These are phyloP conservation scores for Luzula sylvatica DNA, from an alignment of 176 grass and related monocot genomes.

Conservation along the genomic window DNA sequence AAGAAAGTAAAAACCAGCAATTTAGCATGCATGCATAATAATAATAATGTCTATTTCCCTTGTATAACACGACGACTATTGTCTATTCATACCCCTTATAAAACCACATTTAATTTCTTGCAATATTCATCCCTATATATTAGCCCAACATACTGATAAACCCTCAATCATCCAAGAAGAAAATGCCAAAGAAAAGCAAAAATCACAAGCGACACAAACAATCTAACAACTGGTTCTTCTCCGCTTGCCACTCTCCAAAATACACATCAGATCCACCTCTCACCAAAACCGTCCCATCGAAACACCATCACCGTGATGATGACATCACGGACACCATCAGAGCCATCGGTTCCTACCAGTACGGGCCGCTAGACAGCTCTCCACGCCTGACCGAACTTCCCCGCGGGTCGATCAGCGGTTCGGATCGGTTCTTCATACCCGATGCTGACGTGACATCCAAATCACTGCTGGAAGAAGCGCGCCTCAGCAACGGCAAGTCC, in stretches of 20 bases:
- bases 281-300: neutral
- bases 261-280: neutral
- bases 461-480: constrained; percentile 18
- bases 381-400: constrained; percentile 6
- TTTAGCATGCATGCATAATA: too few relatives aligned
- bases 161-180: neutral
- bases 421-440: constrained; percentile 14
- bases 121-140: too few relatives aligned
- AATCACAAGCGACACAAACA: neutral
- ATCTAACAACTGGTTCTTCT: neutral
- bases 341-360: neutral
- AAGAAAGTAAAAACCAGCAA: too few relatives aligned
- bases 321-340: neutral
- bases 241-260: neutral
- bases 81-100: too few relatives aligned
- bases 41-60: too few relatives aligned
- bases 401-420: neutral
- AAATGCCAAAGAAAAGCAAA: constrained; percentile 11
- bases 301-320: neutral
- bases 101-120: too few relatives aligned
- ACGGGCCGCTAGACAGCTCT: constrained; percentile 2
- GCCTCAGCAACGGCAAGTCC: neutral
- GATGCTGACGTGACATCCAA: neutral
- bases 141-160: too few relatives aligned
- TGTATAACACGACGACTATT: too few relatives aligned